Evolutionary conservation across 805 yeast genomes (phyloP).

Genomic region (Kregervanrija delftensis): DNA sequence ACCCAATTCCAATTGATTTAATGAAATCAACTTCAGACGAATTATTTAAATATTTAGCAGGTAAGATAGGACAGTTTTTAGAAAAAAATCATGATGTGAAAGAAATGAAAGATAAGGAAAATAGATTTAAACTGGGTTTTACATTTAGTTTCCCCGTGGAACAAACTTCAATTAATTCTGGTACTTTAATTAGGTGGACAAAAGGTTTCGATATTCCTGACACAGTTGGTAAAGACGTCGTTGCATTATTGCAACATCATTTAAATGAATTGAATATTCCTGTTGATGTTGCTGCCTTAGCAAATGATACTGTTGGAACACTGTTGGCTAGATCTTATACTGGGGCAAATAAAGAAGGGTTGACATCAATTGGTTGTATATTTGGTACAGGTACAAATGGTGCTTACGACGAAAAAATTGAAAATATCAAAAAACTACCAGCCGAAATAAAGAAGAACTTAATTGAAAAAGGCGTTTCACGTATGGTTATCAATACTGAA

Average conservation of each 20-base stretch:
- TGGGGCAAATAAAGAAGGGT: conserved; percentile 55
- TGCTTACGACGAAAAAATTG: conserved; percentile 77
- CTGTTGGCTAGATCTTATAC: conserved; percentile 81
- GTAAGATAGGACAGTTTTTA: conserved; percentile 60
- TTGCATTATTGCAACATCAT: conserved; percentile 60
- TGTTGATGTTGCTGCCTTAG: conserved; percentile 75
- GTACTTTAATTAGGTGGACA: conserved; percentile 90
- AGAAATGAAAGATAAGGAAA: conserved; percentile 12
- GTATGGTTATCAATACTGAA: conserved; percentile 91
- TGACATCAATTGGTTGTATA: conserved; percentile 81
- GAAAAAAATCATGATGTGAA: conserved; percentile 50
- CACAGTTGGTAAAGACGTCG: conserved; percentile 80
- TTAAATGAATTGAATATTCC: conserved; percentile 54
- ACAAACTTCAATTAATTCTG: conserved; percentile 74
- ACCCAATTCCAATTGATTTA: conserved; percentile 70
- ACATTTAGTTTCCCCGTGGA: conserved; percentile 92
- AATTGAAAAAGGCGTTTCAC: conserved; percentile 39
- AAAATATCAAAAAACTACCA: conserved; percentile 69
- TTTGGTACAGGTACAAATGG: conserved; percentile 99
- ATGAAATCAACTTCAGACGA: conserved; percentile 62
- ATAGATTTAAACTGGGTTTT: conserved; percentile 70
- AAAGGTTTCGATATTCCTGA: conserved; percentile 88
- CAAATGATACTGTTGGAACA: conserved; percentile 96
- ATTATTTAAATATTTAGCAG: conserved; percentile 70
- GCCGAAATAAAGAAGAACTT: conserved; percentile 33